A percentile compares a stretch with the other conserved stretches of the same genome.
Conservation (phyloP, 2,329 filamentous ascomycete genomes). For the Lasiodiplodia gonubiensis region DNA sequence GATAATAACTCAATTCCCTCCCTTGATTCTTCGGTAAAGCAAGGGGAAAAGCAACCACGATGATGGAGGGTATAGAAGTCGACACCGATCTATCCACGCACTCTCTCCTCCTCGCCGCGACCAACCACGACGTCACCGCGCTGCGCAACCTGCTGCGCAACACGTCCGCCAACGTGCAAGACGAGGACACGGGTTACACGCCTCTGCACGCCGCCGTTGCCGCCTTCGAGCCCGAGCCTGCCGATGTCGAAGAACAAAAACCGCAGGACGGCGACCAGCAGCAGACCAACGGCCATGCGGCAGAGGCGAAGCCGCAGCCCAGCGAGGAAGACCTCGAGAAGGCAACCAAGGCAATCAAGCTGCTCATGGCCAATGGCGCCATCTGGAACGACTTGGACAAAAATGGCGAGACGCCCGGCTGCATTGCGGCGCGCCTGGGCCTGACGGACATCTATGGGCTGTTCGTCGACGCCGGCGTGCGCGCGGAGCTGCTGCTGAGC, state of each 20-base stretch:
- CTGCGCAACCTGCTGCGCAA: slow-evolving; percentile 73
- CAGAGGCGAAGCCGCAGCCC: slow-evolving; percentile 41
- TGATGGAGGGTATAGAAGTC: slow-evolving; percentile 33
- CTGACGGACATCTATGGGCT: slow-evolving; percentile 75
- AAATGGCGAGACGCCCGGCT: slow-evolving; percentile 89
- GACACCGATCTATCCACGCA: slow-evolving; percentile 57
- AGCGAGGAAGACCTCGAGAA: slow-evolving; percentile 52
- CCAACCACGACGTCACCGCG: slow-evolving; percentile 69
- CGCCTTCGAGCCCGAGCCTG: slow-evolving; percentile 52
- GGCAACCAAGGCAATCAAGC: slow-evolving; percentile 69
- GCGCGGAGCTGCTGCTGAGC: slow-evolving; percentile 85
- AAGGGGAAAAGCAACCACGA: not conserved
- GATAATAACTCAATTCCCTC: not conserved
- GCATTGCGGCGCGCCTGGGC: slow-evolving; percentile 74
- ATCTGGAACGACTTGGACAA: slow-evolving; percentile 97
- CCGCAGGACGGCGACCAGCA: slow-evolving; percentile 38
- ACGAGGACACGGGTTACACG: slow-evolving; percentile 82
- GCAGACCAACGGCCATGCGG: slow-evolving; percentile 34
- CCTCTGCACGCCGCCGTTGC: slow-evolving; percentile 90
- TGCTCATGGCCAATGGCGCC: slow-evolving; percentile 84
- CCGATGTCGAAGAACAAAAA: slow-evolving; percentile 27
- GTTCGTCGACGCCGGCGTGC: slow-evolving; percentile 86
- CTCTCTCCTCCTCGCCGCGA: slow-evolving; percentile 68
- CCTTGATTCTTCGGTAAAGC: not conserved
- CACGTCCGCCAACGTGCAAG: slow-evolving; percentile 74